Conservation (phyloP, 257 asterid species). For the Solanum piurae region DNA sequence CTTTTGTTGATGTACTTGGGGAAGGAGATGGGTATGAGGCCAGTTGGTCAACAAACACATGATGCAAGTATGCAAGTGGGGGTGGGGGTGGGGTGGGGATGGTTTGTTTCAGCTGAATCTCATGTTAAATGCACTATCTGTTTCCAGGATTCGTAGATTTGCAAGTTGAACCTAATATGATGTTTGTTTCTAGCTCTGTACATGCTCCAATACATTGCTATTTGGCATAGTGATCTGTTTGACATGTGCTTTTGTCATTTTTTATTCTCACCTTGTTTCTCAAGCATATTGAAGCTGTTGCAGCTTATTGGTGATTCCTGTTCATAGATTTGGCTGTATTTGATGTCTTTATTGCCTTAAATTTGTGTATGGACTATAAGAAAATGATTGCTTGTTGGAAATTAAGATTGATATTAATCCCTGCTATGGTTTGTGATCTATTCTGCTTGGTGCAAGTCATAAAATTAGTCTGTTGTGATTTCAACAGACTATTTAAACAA, state of each 20-base stretch:
- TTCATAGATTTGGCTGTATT: neutral
- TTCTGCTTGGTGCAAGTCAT: neutral
- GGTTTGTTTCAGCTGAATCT: neutral
- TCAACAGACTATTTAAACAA: neutral
- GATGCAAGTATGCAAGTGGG: neutral
- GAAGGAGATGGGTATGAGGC: neutral
- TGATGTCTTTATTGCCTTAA: neutral
- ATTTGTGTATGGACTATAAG: neutral
- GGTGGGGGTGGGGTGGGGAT: neutral
- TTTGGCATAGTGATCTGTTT: neutral
- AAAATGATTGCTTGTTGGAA: neutral
- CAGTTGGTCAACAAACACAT: neutral
- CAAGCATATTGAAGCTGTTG: neutral
- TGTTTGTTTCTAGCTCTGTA: neutral
- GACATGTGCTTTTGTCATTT: neutral
- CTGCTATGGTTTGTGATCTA: neutral
- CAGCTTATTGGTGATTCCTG: neutral
- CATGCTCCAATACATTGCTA: neutral
- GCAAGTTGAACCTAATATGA: neutral
- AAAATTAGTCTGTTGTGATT: neutral
- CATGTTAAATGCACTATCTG: neutral
- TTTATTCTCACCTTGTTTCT: neutral
- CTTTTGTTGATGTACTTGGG: neutral
- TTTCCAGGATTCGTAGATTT: neutral
- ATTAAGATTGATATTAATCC: neutral